Base-by-base conservation (phyloP, 2,329 filamentous ascomycete genomes). In the Lojkania enalia region DNA sequence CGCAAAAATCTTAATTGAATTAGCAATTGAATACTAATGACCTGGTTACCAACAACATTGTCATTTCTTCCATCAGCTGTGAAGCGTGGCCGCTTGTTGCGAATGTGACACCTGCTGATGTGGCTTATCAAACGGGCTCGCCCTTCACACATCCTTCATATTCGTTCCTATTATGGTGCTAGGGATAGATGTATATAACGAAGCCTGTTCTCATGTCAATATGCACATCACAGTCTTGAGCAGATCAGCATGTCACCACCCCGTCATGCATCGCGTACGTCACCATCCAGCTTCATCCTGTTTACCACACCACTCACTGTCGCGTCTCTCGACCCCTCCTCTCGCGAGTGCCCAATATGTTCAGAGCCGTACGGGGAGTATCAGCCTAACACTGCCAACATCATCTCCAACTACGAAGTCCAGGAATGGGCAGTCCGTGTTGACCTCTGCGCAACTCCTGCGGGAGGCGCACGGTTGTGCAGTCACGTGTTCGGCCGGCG, bases 401-500 rank as follows among this genome's bases (percentile, higher is more conserved):
- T 13, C 7, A 12, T 16, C 13, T 5, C 5, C 5, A 18, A 23
- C 36, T 9, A 36, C 15, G 12, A 6, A 5, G 5, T 25, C 16
- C 20, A 5, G 14, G 36, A 39, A 27, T 39, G 36, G 36, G 20
- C 36, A 5, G 36, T 39, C 12, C 36, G 36, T 12, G 16, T 39
- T 15, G 36, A 39, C n/a, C 7, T 39, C 20, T 25, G n/a, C 13
- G 36, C 20, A 5, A 25, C 20, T 5, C 7, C 20, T 27, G 7
- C 5, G 20, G 5, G 20, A 5, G 9, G 33, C 15, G 5, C 21
- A 14, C 21, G 19, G 12, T 19, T 36, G 9, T 36, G 33, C 18
- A 19, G 33, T 21, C 39, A 42, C 16, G 30, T 42, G 11, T 42
- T 42, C 20, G 39, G 39, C 5, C 16, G 15, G 13, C 27, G 27